Evolutionary conservation across 345 rosid species (phyloP), one percentile per base, ranked within the genome.

Genomic region (Camelina neglecta): DNA sequence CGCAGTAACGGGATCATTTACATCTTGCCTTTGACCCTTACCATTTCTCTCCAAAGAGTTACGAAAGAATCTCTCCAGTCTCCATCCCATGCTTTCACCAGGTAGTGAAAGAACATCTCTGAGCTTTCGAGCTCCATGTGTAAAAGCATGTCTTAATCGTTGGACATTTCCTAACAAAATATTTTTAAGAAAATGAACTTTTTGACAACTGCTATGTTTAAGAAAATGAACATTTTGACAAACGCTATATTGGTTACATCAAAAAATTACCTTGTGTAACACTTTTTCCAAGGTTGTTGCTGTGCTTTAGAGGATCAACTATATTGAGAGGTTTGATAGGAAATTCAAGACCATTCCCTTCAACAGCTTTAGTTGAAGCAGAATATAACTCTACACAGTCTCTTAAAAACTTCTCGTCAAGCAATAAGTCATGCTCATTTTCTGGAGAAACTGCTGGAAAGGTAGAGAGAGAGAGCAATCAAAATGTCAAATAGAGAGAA

Each of bases 221-320:
- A 35, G 38, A 60, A 60, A 65, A 24, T 26, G 44, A 51, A 53
- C 5, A 50, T 21, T 56, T 42, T 39, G 66, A 50, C 20, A 62
- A 60, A 24, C 33, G 7, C 23, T 8, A 21, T 20, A 60, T 39
- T 68, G 58, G 16, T 56, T 11, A 56, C 13, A 47, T 54, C 60
- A 68, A 9, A 36, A 31, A 69, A 56, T 5, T 85, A 91, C 99
- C 97, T 90, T 81, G 81, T 75, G 87, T 86, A 60, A 95, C 93
- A 75, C 98, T 90, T 53, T 91, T 96, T 15, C 97, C 97, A 8
- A 94, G 88, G 85, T 94, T 94, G 83, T 94, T 95, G 81, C 79
- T 85, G 68, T 81, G 86, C 72, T 83, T 90, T 59, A 92, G 69
- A 72, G 99, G 97, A 87, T 92, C 99, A 61, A 95, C 50, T 60